phyloP scores from a whole-genome alignment of 768 basidiomycete species.

The Termitomyces sp. region DNA sequence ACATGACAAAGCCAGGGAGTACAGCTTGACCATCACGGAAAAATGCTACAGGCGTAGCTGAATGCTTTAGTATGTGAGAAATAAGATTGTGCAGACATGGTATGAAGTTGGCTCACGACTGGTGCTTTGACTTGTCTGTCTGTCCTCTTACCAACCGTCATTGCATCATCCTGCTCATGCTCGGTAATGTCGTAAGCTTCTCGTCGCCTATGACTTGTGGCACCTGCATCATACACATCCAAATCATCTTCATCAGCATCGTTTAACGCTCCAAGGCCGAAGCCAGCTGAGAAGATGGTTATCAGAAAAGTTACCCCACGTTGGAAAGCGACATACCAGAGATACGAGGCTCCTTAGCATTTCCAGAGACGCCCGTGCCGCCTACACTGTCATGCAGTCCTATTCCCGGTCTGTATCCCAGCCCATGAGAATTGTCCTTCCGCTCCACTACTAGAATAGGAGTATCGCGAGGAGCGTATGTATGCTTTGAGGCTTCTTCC shows the following conservation, averaged over 20 bases:
- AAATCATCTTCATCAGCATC: slow-evolving; percentile 93
- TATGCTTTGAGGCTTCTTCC: slow-evolving; percentile 82
- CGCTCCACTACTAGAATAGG: slow-evolving; percentile 52
- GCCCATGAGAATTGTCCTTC: slow-evolving; percentile 75
- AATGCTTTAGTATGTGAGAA: slow-evolving; percentile 28
- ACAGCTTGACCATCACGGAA: slow-evolving; percentile 78
- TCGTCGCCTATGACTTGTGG: slow-evolving; percentile 33
- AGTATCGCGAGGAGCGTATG: slow-evolving; percentile 80
- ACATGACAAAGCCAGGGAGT: slow-evolving; percentile 70
- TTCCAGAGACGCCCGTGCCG: slow-evolving; percentile 16
- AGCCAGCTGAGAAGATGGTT: slow-evolving; percentile 51
- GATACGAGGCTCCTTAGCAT: slow-evolving; percentile 43
- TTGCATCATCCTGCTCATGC: slow-evolving; percentile 56
- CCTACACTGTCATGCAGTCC: slow-evolving; percentile 58
- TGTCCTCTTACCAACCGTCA: slow-evolving; percentile 32
- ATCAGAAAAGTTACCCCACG: neutral
- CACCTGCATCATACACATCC: slow-evolving; percentile 66
- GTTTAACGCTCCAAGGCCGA: slow-evolving; percentile 84
- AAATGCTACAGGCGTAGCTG: slow-evolving; percentile 21
- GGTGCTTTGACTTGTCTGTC: slow-evolving; percentile 16
- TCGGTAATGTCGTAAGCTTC: slow-evolving; percentile 64
- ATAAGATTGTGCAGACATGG: neutral
- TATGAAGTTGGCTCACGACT: slow-evolving; percentile 22
- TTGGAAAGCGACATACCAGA: slow-evolving; percentile 34
- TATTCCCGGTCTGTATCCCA: slow-evolving; percentile 72